Evolutionary conservation across 176 grass and related monocot species (phyloP), one percentile per base, ranked within the genome.

Genomic region (Chloris gayana): DNA sequence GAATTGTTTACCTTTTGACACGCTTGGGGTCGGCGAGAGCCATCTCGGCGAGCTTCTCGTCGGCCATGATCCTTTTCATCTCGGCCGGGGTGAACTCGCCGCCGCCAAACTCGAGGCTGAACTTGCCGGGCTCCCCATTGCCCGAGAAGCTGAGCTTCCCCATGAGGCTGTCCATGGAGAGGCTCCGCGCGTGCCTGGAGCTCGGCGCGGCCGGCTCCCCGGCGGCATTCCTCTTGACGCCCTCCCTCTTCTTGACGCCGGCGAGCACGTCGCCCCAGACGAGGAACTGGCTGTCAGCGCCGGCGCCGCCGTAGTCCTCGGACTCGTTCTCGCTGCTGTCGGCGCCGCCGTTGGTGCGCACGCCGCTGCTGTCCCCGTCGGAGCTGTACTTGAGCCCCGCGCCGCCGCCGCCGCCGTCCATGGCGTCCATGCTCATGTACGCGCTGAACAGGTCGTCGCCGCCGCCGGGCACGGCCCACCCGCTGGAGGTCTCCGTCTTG

Each of bases 301-400:
- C 73, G 54, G n/a, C n/a, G 3, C 35, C 63, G 47, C 72, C 79
- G 66, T 88, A 93, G 85, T 90, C 92, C 72, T 96, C 93, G 4
- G 87, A 90, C 76, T 99, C 97, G 69, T 93, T 99, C 87, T 96
- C 97, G 72, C 96, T 99, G 88, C 92, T 99, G 74, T 95, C 92
- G 34, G 88, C 92, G 46, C 88, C 92, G 45, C 86, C 92, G 83
- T 91, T 95, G 7, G 90, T 90, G 62, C 75, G 93, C 79, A 87
- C 89, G 84, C 59, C 59, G 75, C 90, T 92, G 84, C 95, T 98
- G 32, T 96, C 87, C 27, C 87, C 82, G n/a, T 99, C 93, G 22
- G 93, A 99, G 78, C 85, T 84, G 76, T 61, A 61, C 58, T 89
- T 93, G 73, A 99, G 59, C 42, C 88, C 89, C 14, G 9, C 46